Evolutionary conservation across 192 early-diverging fungal species (phyloP), one percentile per base, ranked within the genome.

Genomic region (Allomyces macrogynus): DNA sequence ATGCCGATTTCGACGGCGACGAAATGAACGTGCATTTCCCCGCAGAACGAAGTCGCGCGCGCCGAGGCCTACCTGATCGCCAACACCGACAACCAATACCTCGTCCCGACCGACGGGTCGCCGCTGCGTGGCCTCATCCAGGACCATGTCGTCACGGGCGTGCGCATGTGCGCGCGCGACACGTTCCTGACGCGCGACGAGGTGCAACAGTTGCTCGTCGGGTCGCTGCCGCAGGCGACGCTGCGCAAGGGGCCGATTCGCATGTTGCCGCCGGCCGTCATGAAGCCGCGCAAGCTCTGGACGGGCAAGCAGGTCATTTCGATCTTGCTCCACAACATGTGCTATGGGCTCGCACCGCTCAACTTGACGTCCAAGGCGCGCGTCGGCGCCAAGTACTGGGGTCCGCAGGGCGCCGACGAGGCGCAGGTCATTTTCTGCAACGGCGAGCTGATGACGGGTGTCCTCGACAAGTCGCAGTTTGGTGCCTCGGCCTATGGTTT

Each of bases 1-100:
- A 89, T 77, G 94, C 93, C 66, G 97, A 99, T 85, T 99, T 99
- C 81, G 97, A 99, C 74, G 97, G 97, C 70, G 97, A 97, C 79
- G 97, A 99, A 79, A 99, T 99, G 97, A 99, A 99, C 78, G 86
- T 95, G 67, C 97, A 99, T 81, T 99, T 98, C 74, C n/a, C 93
- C 95, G 57, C 97, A 99, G 75, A 97, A 90, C 77, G 93, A 97
- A 74, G 77, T 90, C 60, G 97, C 91, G 5, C 84, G 95, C 63
- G 87, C 97, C 24, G 97, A 99, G 78, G 91, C 94, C 60, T 86
- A 87, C 73, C 72, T 92, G 74, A 97, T 99, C 70, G 94, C 93
- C 63, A 86, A 86, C 62, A 94, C 90, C 7, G 94, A 97, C 70
- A 78, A 84, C 65, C 95, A 97, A 75, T 99, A 99, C 78, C 79